Conservation (phyloP, 257 asterid genomes). For the Capsicum chinense region DNA sequence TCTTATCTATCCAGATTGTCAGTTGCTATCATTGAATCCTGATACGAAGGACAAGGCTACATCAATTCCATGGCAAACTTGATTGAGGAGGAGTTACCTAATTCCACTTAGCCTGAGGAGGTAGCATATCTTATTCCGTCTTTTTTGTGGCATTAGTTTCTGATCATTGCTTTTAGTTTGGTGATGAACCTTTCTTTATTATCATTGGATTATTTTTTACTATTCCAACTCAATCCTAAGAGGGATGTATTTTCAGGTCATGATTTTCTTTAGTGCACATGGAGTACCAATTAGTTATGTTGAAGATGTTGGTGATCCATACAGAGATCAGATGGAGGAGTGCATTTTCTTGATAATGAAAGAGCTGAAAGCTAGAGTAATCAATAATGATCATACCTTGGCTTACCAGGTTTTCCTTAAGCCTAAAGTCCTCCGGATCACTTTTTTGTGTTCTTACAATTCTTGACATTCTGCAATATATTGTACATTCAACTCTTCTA, state of each 20-base stretch:
- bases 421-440: constrained; percentile 18
- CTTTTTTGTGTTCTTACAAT: background rate
- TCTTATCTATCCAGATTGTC: constrained; percentile 67
- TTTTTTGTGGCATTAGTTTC: background rate
- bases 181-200: background rate
- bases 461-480: background rate
- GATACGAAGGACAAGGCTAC: constrained; percentile 94
- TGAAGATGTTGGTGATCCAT: constrained; percentile 93
- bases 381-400: constrained; percentile 70
- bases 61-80: constrained; percentile 89
- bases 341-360: constrained; percentile 88
- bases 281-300: constrained; percentile 96
- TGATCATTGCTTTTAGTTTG: background rate
- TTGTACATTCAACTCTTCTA: background rate
- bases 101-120: constrained; percentile 68
- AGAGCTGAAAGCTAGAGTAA: constrained; percentile 81
- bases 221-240: background rate
- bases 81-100: constrained; percentile 73
- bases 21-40: constrained; percentile 88
- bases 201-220: background rate
- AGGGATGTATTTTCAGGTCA: constrained; percentile 52
- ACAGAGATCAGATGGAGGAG: constrained; percentile 93
- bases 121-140: constrained; percentile 36
- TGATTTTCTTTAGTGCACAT: constrained; percentile 95
- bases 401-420: constrained; percentile 76